Conservation (phyloP, 768 basidiomycete species). For the Hygrophoropsis aurantiaca region DNA sequence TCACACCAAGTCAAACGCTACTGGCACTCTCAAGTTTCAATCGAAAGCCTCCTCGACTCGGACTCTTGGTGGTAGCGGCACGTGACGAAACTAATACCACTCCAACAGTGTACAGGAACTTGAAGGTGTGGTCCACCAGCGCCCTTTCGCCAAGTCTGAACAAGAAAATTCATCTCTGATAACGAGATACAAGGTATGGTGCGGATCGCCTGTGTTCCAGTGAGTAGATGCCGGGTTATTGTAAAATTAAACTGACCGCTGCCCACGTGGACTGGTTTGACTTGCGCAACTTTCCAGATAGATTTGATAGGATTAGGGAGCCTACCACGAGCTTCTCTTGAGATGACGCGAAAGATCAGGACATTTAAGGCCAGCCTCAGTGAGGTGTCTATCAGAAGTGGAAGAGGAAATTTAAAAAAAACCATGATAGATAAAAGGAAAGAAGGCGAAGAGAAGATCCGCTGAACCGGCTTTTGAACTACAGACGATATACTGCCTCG, state of each 20-base stretch:
- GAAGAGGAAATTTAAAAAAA: slow-evolving; percentile 13
- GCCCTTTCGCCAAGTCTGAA: too few species aligned
- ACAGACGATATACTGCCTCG: not conserved
- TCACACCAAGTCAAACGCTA: too few species aligned
- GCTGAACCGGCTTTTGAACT: slow-evolving; percentile 12
- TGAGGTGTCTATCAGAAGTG: slow-evolving; percentile 6
- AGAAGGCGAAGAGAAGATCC: not conserved
- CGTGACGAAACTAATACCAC: too few species aligned
- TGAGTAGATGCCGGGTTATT: too few species aligned
- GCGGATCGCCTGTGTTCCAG: too few species aligned
- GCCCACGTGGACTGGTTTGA: slow-evolving; percentile 35
- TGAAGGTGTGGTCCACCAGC: too few species aligned
- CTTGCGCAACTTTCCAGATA: slow-evolving; percentile 36
- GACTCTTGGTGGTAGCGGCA: too few species aligned
- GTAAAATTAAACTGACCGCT: slow-evolving; percentile 30
- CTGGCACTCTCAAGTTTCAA: too few species aligned
- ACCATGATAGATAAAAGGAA: slow-evolving; percentile 19
- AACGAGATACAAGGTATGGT: too few species aligned
- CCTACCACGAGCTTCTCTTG: slow-evolving; percentile 30
- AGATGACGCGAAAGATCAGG: slow-evolving; percentile 32
- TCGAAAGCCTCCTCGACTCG: too few species aligned
- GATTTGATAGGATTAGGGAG: slow-evolving; percentile 37
- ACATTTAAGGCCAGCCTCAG: slow-evolving; percentile 18
- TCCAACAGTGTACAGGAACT: too few species aligned
- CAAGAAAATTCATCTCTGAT: too few species aligned